phyloP scores from a whole-genome alignment of 2,329 filamentous ascomycete species.

The Trichoderma atrobrunneum region DNA sequence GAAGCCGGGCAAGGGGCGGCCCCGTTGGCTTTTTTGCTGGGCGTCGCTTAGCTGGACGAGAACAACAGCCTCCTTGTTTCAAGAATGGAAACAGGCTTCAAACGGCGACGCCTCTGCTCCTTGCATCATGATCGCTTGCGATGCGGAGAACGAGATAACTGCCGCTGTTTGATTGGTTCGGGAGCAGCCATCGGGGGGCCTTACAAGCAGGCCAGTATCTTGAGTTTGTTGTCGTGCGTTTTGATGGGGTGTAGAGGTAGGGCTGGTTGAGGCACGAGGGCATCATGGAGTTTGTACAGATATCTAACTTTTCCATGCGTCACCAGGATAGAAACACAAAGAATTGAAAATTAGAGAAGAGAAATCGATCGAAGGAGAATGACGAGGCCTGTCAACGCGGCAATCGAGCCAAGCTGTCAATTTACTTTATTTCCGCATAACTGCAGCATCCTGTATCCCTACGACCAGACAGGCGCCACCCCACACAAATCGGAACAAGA shows the following conservation, averaged over 20 bases:
- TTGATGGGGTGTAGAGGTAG: background rate
- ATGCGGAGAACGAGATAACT: constrained; percentile 4
- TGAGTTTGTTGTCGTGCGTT: background rate
- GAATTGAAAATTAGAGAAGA: background rate
- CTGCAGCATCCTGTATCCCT: background rate
- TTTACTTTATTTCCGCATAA: background rate
- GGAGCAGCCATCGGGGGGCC: background rate
- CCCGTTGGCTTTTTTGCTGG: background rate
- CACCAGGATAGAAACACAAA: background rate
- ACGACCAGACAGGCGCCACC: background rate
- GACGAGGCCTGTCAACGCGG: background rate
- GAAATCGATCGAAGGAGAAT: background rate
- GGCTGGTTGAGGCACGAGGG: background rate
- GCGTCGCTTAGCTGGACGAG: constrained; percentile 2
- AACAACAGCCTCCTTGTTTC: constrained; percentile 24
- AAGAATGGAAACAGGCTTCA: constrained; percentile 27
- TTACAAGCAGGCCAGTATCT: background rate
- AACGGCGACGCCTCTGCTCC: constrained; percentile 23
- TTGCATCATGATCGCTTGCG: constrained; percentile 10
- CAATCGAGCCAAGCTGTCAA: background rate
- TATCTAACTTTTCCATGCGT: background rate
- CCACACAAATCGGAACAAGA: background rate
- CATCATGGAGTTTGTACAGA: background rate
- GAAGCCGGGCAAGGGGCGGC: background rate
- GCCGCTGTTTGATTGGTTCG: background rate